Evolutionary conservation across 75 land plant species (phyloP).

Genomic region (Adiantum capillusveneris): DNA sequence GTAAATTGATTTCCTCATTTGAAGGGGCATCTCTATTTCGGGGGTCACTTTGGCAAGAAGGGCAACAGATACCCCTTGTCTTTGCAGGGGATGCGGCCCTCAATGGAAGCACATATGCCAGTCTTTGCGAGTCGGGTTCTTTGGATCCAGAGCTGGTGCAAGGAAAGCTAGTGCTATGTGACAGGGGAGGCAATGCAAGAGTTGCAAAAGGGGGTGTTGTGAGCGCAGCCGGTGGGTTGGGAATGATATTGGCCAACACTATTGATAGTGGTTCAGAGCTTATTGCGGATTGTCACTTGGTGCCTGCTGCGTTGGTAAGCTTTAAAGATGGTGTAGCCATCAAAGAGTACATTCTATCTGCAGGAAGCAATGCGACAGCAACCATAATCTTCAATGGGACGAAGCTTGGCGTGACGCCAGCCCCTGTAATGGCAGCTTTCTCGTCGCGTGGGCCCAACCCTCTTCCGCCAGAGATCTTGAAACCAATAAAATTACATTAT

Average conservation of each 20-base stretch:
- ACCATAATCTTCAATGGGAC: constrained; percentile 50
- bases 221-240: constrained; percentile 53
- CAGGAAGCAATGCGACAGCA: constrained; percentile 36
- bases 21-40: constrained; percentile 70
- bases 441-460: constrained; percentile 84
- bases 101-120: constrained; percentile 27
- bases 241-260: constrained; percentile 82
- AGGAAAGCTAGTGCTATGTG: constrained; percentile 78
- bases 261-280: constrained; percentile 56
- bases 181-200: constrained; percentile 51
- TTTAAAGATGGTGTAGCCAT: constrained; percentile 41
- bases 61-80: constrained; percentile 33
- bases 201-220: constrained; percentile 42
- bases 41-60: constrained; percentile 31
- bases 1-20: no score
- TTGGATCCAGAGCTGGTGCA: constrained; percentile 38
- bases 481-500: no score
- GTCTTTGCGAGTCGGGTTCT: constrained; percentile 66
- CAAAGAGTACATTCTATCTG: constrained; percentile 38
- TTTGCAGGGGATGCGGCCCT: constrained; percentile 39
- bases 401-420: constrained; percentile 55
- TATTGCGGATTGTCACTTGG: constrained; percentile 58
- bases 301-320: constrained; percentile 67
- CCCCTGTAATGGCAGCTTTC: constrained; percentile 79
- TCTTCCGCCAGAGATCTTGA: constrained; percentile 64